Percentiles rank a stretch among this genome's conserved stretches.
Conservation (phyloP, 169 alveolate genomes). For the Plasmodium blacklocki region DNA sequence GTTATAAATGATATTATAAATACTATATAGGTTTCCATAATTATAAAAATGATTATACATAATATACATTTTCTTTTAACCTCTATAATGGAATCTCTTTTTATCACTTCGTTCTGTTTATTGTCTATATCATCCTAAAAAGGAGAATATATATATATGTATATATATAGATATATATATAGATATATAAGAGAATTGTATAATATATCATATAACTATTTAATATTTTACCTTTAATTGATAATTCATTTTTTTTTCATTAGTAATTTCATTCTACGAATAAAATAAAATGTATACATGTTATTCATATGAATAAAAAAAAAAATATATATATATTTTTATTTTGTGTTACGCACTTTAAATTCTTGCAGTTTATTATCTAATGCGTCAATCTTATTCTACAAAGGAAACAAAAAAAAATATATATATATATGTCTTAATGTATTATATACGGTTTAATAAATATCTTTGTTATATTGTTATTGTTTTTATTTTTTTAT, state of each 20-base stretch:
- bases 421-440: not conserved
- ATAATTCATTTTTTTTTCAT: slow-evolving; percentile 13
- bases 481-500: no score
- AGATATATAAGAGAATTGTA: not conserved
- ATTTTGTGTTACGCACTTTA: slow-evolving; percentile 5
- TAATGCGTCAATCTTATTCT: slow-evolving; percentile 30
- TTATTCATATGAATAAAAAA: not conserved
- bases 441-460: not conserved
- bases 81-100: slow-evolving; percentile 57
- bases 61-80: slow-evolving; percentile 16
- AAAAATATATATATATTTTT: not conserved
- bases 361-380: slow-evolving; percentile 36
- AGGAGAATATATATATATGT: not conserved
- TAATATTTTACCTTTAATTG: slow-evolving; percentile 17
- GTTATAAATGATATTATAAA: not conserved
- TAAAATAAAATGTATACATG: not conserved
- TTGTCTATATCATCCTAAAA: slow-evolving; percentile 34
- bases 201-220: not conserved
- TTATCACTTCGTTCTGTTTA: slow-evolving; percentile 21
- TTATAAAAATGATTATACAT: not conserved
- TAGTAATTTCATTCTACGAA: slow-evolving; percentile 11
- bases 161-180: not conserved
- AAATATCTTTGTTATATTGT: not conserved
- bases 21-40: not conserved
- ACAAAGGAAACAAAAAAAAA: not conserved